Conservation (phyloP, 331 rosid genomes). For the Telfairia occidentalis region DNA sequence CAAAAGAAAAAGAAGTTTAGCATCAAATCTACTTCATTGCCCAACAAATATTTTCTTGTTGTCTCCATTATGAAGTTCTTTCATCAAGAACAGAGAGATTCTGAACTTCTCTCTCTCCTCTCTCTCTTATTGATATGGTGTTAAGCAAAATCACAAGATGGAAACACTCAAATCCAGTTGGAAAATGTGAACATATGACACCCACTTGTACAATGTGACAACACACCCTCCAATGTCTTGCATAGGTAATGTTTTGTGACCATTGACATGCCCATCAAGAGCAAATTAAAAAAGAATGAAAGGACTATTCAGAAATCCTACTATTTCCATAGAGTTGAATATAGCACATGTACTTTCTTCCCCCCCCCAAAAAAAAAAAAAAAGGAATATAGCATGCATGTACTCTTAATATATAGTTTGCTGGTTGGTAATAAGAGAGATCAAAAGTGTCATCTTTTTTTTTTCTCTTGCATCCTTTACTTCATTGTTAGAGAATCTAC, state of each 20-base stretch:
- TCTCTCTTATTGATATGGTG: conserved; percentile 3
- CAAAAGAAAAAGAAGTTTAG: not conserved
- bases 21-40: not conserved
- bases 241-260: not conserved
- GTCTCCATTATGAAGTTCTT: not conserved
- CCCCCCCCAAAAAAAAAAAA: not conserved
- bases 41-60: not conserved
- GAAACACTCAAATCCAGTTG: conserved; percentile 2
- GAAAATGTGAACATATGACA: not conserved
- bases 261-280: not conserved
- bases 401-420: too few relatives aligned
- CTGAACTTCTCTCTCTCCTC: not conserved
- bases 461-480: not conserved
- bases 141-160: not conserved
- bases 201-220: not conserved
- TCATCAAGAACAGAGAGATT: not conserved
- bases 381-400: too few relatives aligned
- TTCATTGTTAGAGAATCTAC: not conserved
- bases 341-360: not conserved
- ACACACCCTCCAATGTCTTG: not conserved
- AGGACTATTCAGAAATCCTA: not conserved
- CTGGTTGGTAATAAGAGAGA: too few relatives aligned
- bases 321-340: not conserved
- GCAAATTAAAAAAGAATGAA: not conserved
- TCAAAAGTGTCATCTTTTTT: not conserved